These are phyloP conservation scores for Avicennia marina DNA, from an alignment of 257 asterid genomes.

Conservation along the genomic window DNA sequence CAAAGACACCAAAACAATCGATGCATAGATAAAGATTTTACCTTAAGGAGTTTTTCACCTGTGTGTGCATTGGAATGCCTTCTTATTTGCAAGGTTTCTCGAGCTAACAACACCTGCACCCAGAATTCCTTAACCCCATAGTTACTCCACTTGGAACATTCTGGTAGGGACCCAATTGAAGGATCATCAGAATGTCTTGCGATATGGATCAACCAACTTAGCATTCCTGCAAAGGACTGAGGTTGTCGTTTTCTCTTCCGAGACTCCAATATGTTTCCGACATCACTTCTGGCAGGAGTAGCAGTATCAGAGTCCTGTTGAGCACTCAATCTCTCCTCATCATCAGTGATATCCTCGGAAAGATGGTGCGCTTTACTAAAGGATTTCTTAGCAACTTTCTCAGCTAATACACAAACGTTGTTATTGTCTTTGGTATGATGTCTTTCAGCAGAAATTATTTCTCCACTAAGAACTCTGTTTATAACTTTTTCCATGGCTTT, in stretches of 20 bases:
- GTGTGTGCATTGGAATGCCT: slow-evolving; percentile 27
- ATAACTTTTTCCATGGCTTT: slow-evolving; percentile 12
- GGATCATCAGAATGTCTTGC: slow-evolving; percentile 52
- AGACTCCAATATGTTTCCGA: slow-evolving; percentile 21
- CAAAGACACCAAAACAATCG: slow-evolving; percentile 7
- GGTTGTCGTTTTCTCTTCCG: slow-evolving; percentile 59
- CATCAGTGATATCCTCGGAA: slow-evolving; percentile 22
- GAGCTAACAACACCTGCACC: slow-evolving; percentile 50
- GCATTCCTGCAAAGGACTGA: slow-evolving; percentile 37
- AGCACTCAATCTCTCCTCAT: slow-evolving; percentile 3
- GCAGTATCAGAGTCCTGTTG: slow-evolving; percentile 5
- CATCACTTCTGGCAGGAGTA: slow-evolving; percentile 19
- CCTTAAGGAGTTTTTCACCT: slow-evolving; percentile 46
- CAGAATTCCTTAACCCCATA: slow-evolving; percentile 38
- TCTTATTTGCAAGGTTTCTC: slow-evolving; percentile 40
- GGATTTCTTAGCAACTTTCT: slow-evolving; percentile 25
- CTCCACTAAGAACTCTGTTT: slow-evolving; percentile 11
- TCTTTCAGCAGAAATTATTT: slow-evolving; percentile 11
- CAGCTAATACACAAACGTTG: slow-evolving; percentile 16
- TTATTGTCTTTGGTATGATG: neutral
- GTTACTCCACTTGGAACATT: slow-evolving; percentile 49
- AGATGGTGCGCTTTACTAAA: slow-evolving; percentile 8
- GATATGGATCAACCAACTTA: slow-evolving; percentile 45
- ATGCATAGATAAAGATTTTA: slow-evolving; percentile 19
- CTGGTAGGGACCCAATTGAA: slow-evolving; percentile 45